These are phyloP conservation scores for Polygonum aviculare DNA, from an alignment of 148 eudicot genomes.

Conservation along the genomic window DNA sequence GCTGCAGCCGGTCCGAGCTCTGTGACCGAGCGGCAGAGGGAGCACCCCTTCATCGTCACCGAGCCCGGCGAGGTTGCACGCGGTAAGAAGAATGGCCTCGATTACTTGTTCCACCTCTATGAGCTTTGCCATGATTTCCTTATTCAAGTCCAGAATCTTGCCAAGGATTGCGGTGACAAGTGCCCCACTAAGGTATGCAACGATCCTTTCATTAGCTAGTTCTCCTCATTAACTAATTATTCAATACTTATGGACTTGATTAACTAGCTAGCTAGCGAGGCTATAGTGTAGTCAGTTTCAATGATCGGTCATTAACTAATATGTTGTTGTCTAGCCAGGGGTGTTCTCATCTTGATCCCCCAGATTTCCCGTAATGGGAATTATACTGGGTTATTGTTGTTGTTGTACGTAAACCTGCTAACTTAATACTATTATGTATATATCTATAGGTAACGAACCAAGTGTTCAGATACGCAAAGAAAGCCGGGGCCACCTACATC, in stretches of 20 bases:
- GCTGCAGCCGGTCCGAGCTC: constrained; percentile 24
- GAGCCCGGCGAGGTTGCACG: constrained; percentile 99
- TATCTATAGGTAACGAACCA: constrained; percentile 72
- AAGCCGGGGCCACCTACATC: constrained; percentile 89
- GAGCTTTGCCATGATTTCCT: constrained; percentile 93
- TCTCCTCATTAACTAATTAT: no score
- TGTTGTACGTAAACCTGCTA: no score
- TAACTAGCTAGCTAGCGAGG: no score
- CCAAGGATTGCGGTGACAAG: constrained; percentile 92
- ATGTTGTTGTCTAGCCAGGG: no score
- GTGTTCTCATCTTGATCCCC: no score
- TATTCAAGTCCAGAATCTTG: constrained; percentile 77
- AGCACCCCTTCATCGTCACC: constrained; percentile 94
- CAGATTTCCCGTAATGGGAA: no score
- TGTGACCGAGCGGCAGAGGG: constrained; percentile 64
- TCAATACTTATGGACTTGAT: no score
- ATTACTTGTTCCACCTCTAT: constrained; percentile 83
- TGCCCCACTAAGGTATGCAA: constrained; percentile 83
- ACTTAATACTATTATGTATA: background rate
- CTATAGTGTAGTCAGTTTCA: no score
- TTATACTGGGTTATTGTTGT: no score
- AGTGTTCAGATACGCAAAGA: constrained; percentile 86
- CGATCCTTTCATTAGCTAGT: no score
- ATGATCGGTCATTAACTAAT: no score
- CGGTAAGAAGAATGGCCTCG: constrained; percentile 96